A percentile compares a stretch with the other conserved stretches of the same genome.
These are phyloP conservation scores for Zea luxurians DNA, from an alignment of 176 grass and related monocot species.

Conservation along the genomic window DNA sequence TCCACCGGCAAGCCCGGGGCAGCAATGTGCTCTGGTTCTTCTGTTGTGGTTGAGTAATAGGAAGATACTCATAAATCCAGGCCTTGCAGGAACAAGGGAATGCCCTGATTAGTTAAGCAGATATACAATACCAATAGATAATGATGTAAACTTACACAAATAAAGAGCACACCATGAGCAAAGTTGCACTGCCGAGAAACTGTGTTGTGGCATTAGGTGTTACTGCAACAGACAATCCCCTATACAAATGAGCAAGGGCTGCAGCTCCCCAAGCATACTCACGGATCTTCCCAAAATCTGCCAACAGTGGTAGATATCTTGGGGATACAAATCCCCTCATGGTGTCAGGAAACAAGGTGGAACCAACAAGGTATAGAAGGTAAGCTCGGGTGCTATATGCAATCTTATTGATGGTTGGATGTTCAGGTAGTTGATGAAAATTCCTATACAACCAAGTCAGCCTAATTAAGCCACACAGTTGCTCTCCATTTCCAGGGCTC, in stretches of 20 bases:
- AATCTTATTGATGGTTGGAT: constrained; percentile 51
- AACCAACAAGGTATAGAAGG: constrained; percentile 61
- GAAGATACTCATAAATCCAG: constrained; percentile 65
- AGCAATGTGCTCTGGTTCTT: constrained; percentile 57
- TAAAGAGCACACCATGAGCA: constrained; percentile 53
- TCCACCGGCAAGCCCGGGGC: constrained; percentile 52
- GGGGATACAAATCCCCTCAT: constrained; percentile 66
- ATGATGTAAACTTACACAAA: constrained; percentile 16
- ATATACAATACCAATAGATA: constrained; percentile 26
- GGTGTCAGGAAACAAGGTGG: constrained; percentile 60
- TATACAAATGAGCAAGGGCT: constrained; percentile 61
- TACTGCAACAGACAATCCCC: constrained; percentile 60
- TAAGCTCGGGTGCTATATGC: constrained; percentile 58
- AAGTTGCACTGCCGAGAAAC: constrained; percentile 60
- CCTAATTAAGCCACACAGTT: constrained; percentile 60
- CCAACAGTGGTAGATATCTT: constrained; percentile 54
- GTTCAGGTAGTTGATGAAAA: constrained; percentile 53
- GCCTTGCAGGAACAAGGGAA: constrained; percentile 36
- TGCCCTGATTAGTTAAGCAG: constrained; percentile 31
- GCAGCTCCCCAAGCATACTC: constrained; percentile 65
- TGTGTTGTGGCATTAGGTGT: constrained; percentile 62
- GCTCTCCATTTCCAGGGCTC: constrained; percentile 55
- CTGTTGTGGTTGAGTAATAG: constrained; percentile 64
- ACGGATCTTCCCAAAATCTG: constrained; percentile 53
- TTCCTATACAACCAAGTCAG: constrained; percentile 65